Evolutionary conservation across 2,329 filamentous ascomycete genomes (phyloP), one percentile per base, ranked within the genome.

Genomic region (Penicillium sumatraense): DNA sequence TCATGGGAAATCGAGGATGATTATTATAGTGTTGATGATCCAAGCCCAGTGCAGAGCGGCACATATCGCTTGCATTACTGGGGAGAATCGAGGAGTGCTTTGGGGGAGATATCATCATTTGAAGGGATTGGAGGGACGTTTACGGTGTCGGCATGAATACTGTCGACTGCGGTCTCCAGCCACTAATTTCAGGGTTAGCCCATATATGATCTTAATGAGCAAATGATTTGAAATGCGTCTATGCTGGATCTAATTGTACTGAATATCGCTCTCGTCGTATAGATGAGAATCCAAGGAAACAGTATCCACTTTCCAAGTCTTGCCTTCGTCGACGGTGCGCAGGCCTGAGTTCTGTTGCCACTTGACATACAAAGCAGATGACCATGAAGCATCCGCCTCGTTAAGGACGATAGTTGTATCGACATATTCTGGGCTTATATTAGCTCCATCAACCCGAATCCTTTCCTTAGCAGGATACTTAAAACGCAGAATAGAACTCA

Each of bases 31-130:
- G 56, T 74, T 51, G 71, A 70, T 52, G 53, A 74, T 59, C 57
- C 70, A 72, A 62, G 52, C 10, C 58, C 69, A 1, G 59, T 76
- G 20, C 63, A 74, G 58, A 64, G 62, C 49, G 93, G 93, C 0
- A 85, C 82, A 45, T 98, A 96, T 74, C 80, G 92, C 21, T 74
- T 96, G 42, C 85, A 81, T 75, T 98, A 97, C 69, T 93, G 87
- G 74, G 93, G 93, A 0, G 92, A 97, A 75, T 80, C 85, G 2
- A 97, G 93, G 82, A 79, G 79, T 5, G 64, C 86, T 10, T 68
- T 83, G 1, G 86, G 88, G 0, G 74, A 66, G 1, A 86, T 95
- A 35, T 83, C 77, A 35, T 72, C 83, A 3, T 95, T 96, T 76
- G 84, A 89, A 61, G 90, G 89, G 0, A 79, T 80, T 8, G 89